Base-by-base conservation (phyloP, 495 filamentous ascomycete genomes). In the Neurospora africana region DNA sequence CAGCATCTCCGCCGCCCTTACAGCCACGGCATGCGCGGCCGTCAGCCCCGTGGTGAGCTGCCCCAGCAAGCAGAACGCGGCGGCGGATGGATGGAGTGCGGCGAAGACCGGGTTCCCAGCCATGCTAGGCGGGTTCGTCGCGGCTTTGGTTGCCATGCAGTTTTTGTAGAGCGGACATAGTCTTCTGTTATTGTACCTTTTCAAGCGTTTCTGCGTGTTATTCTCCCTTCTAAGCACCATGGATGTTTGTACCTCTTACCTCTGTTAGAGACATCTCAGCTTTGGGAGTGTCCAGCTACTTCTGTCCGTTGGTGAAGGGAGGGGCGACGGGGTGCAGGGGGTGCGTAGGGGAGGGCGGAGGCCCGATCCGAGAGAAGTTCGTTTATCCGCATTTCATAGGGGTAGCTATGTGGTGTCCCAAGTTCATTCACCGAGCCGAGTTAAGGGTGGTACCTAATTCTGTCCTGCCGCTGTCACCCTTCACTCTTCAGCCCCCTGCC, bases 1-100 rank as follows among this genome's bases (percentile, higher is more conserved):
- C 33, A 73, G 72, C 68, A 73, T 73, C 67, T 73, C 73, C 6
- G 80, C 80, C n/a, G 74, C 72, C 70, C 69, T 78, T 69, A 72
- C 78, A 65, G 35, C 79, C 75, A 36, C 68, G 74, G 70, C 65
- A 36, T 76, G 74, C 39, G 17, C 41, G 33, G 38, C 27, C 11
- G 10, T 40, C 19, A 40, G 37, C n/a, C 74, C 74, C 39, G 38
- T 76, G 17, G 70, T 76, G 21, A 76, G 47, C 68, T 76, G 74
- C 47, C 74, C 72, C 40, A 19, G 40, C 40, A 41, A 41, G 40
- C 15, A 41, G 40, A 41, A 8, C 40, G 40, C 40, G 17, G 40
- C 40, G 40, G 40, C 15, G 40, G 40, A 39, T 19, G 17, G 40
- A 41, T 41, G 17, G 38, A 5, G 38, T 15, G 38, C 38, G 13